Percentiles rank a stretch among this genome's conserved stretches.
Evolutionary conservation across 208 protist genomes (phyloP).

Genomic region (Acanthamoeba castellanii): DNA sequence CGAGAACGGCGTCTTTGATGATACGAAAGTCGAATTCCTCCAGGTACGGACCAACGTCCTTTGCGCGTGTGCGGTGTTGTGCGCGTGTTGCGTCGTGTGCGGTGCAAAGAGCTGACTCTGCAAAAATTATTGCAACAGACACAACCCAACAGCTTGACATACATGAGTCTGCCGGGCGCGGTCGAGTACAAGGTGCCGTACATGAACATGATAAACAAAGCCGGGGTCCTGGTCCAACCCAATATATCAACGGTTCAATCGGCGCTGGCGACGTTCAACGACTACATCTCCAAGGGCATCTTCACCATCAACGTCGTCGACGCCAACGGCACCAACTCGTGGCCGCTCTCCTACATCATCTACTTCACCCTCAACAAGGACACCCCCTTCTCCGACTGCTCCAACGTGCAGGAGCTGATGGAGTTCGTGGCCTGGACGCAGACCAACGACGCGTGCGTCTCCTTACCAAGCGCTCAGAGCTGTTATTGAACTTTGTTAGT

Average conservation of each 20-base stretch:
- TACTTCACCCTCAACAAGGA: background rate
- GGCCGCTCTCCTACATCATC: slow-evolving; percentile 4
- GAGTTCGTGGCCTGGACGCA: slow-evolving; percentile 8
- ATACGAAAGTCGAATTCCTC: background rate
- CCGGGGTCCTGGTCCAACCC: background rate
- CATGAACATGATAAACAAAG: background rate
- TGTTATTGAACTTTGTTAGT: background rate
- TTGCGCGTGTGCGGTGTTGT: background rate
- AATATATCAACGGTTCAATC: background rate
- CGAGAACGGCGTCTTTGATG: background rate
- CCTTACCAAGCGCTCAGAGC: too few relatives aligned
- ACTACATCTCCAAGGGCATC: background rate
- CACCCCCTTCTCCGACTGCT: background rate
- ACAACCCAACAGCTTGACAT: background rate
- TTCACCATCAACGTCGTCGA: slow-evolving; percentile 20
- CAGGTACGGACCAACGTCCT: background rate
- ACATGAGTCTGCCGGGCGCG: background rate
- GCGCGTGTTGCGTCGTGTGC: background rate
- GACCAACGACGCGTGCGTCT: background rate
- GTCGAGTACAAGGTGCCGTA: background rate
- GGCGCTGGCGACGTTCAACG: background rate
- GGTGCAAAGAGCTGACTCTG: background rate
- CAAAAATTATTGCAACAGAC: background rate
- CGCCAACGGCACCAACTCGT: background rate
- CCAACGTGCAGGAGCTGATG: slow-evolving; percentile 2